Conservation (phyloP, 495 filamentous ascomycete species). For the Aspergillus ellipticus region DNA sequence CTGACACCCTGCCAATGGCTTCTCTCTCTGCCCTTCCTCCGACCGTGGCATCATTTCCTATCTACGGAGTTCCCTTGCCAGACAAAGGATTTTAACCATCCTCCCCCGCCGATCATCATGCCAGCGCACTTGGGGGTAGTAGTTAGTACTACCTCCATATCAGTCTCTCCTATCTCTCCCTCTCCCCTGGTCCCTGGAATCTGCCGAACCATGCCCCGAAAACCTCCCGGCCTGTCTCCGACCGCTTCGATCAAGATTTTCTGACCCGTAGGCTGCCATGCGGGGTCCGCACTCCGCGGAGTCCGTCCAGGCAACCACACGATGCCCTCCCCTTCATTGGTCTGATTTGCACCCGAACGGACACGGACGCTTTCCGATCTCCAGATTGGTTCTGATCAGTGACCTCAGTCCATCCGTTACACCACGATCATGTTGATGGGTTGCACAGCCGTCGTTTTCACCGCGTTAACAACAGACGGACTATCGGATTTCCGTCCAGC, state of each 20-base stretch:
- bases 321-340: too few relatives aligned
- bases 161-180: neutral
- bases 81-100: neutral
- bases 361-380: too few relatives aligned
- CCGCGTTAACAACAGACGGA: too few relatives aligned
- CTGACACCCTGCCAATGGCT: neutral
- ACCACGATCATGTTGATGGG: too few relatives aligned
- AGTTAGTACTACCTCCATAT: neutral
- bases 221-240: neutral
- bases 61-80: neutral
- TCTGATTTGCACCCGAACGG: too few relatives aligned
- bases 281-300: too few relatives aligned
- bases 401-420: too few relatives aligned
- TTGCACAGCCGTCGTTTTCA: too few relatives aligned
- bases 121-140: neutral
- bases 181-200: neutral
- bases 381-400: too few relatives aligned
- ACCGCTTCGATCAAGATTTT: neutral
- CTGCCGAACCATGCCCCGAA: neutral
- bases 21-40: neutral
- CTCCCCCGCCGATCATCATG: neutral
- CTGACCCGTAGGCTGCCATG: neutral
- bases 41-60: neutral
- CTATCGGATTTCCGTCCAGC: too few relatives aligned
- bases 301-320: too few relatives aligned